These are phyloP conservation scores for Colletotrichum gigasporum DNA, from an alignment of 2,329 filamentous ascomycete genomes.

Conservation along the genomic window DNA sequence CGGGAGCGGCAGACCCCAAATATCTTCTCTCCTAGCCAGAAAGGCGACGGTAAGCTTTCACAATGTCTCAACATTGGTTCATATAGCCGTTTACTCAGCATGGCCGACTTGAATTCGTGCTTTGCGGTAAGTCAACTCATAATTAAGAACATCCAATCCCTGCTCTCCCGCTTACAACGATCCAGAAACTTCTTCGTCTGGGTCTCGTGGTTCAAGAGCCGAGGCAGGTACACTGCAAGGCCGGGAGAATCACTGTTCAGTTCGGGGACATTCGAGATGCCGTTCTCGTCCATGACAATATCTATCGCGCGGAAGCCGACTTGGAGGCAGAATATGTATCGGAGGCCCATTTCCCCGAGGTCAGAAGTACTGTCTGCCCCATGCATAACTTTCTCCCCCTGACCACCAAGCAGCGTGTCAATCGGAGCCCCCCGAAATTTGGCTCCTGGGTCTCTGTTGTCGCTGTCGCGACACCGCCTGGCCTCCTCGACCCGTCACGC, in stretches of 20 bases:
- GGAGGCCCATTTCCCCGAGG: conserved; percentile 54
- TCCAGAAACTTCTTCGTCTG: conserved; percentile 36
- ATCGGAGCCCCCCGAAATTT: neutral
- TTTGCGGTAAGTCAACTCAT: conserved; percentile 50
- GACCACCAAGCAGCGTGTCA: conserved; percentile 17
- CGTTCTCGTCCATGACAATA: conserved; percentile 56
- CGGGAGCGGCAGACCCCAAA: neutral
- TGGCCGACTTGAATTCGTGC: conserved; percentile 52
- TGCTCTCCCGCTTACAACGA: neutral
- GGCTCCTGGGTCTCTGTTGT: conserved; percentile 15
- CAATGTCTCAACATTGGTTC: conserved; percentile 21
- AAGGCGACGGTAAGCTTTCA: neutral
- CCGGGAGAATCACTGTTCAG: conserved; percentile 59
- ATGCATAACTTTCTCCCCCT: neutral
- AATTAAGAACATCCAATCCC: too few species aligned
- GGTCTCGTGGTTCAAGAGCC: conserved; percentile 47
- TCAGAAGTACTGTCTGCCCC: conserved; percentile 31
- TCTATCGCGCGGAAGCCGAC: conserved; percentile 51
- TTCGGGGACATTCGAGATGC: conserved; percentile 71
- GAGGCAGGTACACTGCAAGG: conserved; percentile 42
- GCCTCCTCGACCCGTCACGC: neutral
- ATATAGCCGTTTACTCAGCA: conserved; percentile 26
- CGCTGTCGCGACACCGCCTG: neutral
- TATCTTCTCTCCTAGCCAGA: neutral
- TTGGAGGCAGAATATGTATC: conserved; percentile 59